Conservation (phyloP, 495 filamentous ascomycete species). For the Mycothermus thermophilus region DNA sequence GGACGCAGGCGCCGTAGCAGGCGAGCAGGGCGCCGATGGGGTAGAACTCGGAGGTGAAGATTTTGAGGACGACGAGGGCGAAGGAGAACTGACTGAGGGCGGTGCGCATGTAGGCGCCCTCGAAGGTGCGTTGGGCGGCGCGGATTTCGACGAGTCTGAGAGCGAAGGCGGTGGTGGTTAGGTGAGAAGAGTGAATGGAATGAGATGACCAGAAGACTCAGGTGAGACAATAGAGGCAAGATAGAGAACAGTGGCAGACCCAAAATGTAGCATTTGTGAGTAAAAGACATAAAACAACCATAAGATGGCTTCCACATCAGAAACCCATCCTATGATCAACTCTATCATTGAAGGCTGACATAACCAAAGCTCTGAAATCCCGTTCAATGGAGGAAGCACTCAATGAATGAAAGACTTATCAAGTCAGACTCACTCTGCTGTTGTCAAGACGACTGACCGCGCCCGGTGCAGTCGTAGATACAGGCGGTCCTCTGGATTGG, state of each 20-base stretch:
- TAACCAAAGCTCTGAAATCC: too few relatives aligned
- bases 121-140: slow-evolving; percentile 88
- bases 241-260: too few relatives aligned
- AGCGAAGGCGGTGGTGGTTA: not conserved
- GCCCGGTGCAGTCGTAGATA: slow-evolving; percentile 71
- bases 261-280: not conserved
- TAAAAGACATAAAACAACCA: not conserved
- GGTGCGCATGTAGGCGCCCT: slow-evolving; percentile 92
- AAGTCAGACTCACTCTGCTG: slow-evolving; percentile 51
- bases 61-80: slow-evolving; percentile 83
- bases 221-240: slow-evolving; percentile 1
- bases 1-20: slow-evolving; percentile 71
- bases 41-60: slow-evolving; percentile 94
- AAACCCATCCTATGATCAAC: too few relatives aligned
- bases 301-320: too few relatives aligned
- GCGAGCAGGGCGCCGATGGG: slow-evolving; percentile 84
- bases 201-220: not conserved
- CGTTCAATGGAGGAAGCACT: too few relatives aligned
- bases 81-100: slow-evolving; percentile 91
- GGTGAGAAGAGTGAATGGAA: not conserved
- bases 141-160: slow-evolving; percentile 73
- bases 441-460: slow-evolving; percentile 66
- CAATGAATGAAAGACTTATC: too few relatives aligned
- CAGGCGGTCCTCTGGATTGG: slow-evolving; percentile 39
- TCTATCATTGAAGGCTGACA: too few relatives aligned